phyloP scores from a whole-genome alignment of 1,284 basidiomycete genomes.

The Austroboletus niveus region DNA sequence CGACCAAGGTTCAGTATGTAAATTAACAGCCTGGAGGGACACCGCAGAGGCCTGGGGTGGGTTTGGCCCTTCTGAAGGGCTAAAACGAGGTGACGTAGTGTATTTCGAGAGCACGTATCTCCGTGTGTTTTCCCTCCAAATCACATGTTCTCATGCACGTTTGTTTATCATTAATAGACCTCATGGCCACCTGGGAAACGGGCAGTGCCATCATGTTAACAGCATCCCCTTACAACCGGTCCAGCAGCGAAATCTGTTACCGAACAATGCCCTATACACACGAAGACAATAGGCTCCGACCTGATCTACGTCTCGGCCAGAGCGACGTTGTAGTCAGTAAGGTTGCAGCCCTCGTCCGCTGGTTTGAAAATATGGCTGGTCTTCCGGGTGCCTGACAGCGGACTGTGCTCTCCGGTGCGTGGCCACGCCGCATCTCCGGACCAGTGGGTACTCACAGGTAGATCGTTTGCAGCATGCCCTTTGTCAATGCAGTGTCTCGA shows the following conservation, averaged over 20 bases:
- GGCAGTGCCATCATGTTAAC: constrained; percentile 46
- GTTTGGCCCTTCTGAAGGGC: constrained; percentile 32
- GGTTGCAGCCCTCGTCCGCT: constrained; percentile 61
- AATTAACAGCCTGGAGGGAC: constrained; percentile 73
- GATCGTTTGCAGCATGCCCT: constrained; percentile 14
- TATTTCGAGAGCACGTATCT: constrained; percentile 59
- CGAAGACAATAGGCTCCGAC: constrained; percentile 60
- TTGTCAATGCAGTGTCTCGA: constrained; percentile 24
- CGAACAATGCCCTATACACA: constrained; percentile 65
- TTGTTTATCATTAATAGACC: constrained; percentile 39
- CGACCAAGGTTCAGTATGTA: constrained; percentile 61
- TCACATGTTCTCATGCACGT: constrained; percentile 21
- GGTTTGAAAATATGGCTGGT: constrained; percentile 70
- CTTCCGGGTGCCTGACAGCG: constrained; percentile 29
- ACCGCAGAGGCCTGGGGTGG: constrained; percentile 70
- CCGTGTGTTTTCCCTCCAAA: constrained; percentile 2
- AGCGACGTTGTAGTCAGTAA: constrained; percentile 67
- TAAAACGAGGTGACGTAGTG: constrained; percentile 69
- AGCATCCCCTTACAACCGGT: constrained; percentile 62
- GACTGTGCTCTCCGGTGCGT: constrained; percentile 12
- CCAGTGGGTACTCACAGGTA: neutral
- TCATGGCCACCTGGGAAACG: constrained; percentile 45
- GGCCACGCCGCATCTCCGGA: constrained; percentile 8
- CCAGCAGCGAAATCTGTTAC: constrained; percentile 66
- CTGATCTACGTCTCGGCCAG: constrained; percentile 66